A percentile compares a stretch with the other conserved stretches of the same genome.
phyloP scores from a whole-genome alignment of 176 grass and related monocot genomes.

The Zizania latifolia region DNA sequence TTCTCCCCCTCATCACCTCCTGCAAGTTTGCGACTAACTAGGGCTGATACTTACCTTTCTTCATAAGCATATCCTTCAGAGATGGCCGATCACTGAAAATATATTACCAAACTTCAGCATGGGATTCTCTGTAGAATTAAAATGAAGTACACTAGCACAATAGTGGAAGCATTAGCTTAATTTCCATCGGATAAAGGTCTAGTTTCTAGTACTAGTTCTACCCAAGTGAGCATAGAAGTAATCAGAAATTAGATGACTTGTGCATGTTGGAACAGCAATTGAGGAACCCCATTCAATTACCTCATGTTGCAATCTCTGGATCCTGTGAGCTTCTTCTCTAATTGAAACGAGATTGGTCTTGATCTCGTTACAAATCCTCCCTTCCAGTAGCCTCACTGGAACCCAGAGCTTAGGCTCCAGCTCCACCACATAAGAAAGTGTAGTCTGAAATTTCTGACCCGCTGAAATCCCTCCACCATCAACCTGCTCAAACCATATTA shows the following conservation, averaged over 20 bases:
- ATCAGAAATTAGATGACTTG: neutral
- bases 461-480: neutral
- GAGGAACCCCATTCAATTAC: neutral
- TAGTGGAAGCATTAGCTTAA: neutral
- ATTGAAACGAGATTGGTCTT: slow-evolving; percentile 64
- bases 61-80: neutral
- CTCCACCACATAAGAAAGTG: slow-evolving; percentile 64
- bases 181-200: neutral
- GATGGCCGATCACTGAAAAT: neutral
- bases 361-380: slow-evolving; percentile 77
- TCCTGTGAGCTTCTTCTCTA: slow-evolving; percentile 68
- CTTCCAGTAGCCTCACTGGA: slow-evolving; percentile 67
- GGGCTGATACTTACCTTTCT: neutral
- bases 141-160: neutral
- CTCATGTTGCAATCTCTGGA: slow-evolving; percentile 39
- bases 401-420: slow-evolving; percentile 86
- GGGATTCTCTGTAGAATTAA: neutral
- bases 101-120: neutral
- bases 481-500: slow-evolving; percentile 23
- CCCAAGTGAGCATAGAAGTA: neutral
- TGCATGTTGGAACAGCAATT: neutral
- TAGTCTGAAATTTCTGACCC: slow-evolving; percentile 38
- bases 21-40: neutral
- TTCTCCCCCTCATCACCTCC: neutral
- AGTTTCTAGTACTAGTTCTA: too few relatives aligned